A percentile compares a stretch with the other conserved stretches of the same genome.
Evolutionary conservation across 257 asterid genomes (phyloP).

Genomic region (Orobanche coerulescens): DNA sequence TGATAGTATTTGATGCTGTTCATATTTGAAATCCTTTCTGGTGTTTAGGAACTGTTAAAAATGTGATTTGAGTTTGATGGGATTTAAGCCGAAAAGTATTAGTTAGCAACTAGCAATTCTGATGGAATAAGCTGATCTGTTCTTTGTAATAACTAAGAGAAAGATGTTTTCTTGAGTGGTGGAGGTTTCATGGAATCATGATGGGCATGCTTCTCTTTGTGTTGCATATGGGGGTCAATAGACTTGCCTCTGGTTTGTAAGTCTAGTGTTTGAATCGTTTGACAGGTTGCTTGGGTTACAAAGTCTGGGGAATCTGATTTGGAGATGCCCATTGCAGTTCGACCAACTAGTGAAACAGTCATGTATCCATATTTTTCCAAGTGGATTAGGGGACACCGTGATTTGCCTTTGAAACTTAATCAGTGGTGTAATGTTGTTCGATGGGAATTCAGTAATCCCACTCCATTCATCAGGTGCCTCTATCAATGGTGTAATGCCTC

Average conservation of each 20-base stretch:
- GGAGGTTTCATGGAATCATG: neutral
- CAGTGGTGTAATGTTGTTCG: conserved; percentile 98
- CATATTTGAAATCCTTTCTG: no score
- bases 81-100: neutral
- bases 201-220: neutral
- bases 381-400: conserved; percentile 98
- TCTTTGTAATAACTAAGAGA: neutral
- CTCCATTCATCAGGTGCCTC: conserved; percentile 91
- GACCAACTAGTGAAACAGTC: conserved; percentile 98
- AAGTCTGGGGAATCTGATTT: conserved; percentile 85
- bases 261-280: neutral
- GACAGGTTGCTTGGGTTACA: conserved; percentile 96
- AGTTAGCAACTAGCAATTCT: neutral
- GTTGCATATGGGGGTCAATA: neutral
- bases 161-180: neutral
- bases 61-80: neutral
- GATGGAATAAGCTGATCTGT: neutral
- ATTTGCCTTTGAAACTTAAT: conserved; percentile 84
- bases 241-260: neutral
- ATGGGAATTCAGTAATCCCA: conserved; percentile 98
- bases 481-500: neutral
- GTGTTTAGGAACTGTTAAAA: neutral
- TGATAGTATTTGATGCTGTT: no score
- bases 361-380: conserved; percentile 96
- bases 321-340: conserved; percentile 95